Evolutionary conservation across 176 grass and related monocot genomes (phyloP).

Genomic region (Raddia guianensis): DNA sequence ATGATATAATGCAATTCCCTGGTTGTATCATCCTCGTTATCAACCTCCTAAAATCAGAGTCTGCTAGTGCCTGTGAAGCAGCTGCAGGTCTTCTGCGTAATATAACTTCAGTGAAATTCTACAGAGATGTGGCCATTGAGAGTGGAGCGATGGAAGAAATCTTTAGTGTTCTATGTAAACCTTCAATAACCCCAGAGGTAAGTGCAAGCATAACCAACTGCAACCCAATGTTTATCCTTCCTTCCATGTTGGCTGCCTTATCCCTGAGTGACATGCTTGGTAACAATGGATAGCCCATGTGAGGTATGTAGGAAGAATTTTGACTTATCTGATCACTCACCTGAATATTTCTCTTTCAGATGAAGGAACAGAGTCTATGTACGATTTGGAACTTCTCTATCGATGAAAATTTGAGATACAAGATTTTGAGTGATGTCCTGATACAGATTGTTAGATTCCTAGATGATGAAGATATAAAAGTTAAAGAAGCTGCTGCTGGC

Average conservation of each 20-base stretch:
- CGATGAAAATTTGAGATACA: conserved; percentile 53
- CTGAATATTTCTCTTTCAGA: conserved; percentile 49
- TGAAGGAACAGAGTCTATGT: conserved; percentile 63
- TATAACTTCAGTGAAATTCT: conserved; percentile 56
- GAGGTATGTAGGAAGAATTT: conserved; percentile 17
- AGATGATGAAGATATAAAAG: conserved; percentile 66
- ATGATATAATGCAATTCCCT: conserved; percentile 76
- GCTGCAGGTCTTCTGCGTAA: conserved; percentile 60
- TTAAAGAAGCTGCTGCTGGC: conserved; percentile 68
- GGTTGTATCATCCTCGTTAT: conserved; percentile 58
- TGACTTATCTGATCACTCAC: conserved; percentile 30
- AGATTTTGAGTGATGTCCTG: conserved; percentile 60
- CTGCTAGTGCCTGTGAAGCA: conserved; percentile 54
- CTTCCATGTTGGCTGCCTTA: conserved; percentile 7
- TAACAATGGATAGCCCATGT: conserved; percentile 15
- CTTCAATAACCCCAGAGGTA: conserved; percentile 63
- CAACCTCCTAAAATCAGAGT: conserved; percentile 71
- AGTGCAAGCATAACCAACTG: conserved; percentile 24
- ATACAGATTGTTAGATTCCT: conserved; percentile 54
- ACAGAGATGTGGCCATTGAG: conserved; percentile 54
- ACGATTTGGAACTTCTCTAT: conserved; percentile 76
- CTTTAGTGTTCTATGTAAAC: conserved; percentile 52
- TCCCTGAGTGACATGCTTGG: background rate
- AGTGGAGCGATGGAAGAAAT: conserved; percentile 69
- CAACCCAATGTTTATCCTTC: conserved; percentile 1